Conservation (phyloP, 768 basidiomycete genomes). For the Phaffia tasmanica region DNA sequence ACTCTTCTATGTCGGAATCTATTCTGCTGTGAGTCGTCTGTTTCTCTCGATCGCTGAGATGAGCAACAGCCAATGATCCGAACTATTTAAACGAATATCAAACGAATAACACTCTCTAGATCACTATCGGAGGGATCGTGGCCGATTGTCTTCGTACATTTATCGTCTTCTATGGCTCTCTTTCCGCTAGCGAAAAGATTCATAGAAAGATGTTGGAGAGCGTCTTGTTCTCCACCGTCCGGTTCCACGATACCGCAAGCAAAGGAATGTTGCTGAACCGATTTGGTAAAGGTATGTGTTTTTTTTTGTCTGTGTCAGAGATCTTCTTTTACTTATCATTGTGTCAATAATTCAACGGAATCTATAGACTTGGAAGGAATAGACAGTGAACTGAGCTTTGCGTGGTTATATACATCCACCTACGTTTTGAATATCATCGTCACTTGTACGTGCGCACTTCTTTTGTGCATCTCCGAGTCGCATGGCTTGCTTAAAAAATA, state of each 20-base stretch:
- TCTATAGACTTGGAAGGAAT: too few relatives aligned
- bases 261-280: conserved; percentile 51
- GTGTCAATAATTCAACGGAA: too few relatives aligned
- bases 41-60: not conserved
- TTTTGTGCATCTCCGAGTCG: too few relatives aligned
- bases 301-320: too few relatives aligned
- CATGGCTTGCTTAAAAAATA: too few relatives aligned
- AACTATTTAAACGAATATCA: conserved; percentile 37
- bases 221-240: conserved; percentile 74
- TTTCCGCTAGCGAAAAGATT: conserved; percentile 63
- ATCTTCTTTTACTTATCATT: too few relatives aligned
- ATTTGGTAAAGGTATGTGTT: conserved; percentile 55
- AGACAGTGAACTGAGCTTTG: too few relatives aligned
- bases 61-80: not conserved
- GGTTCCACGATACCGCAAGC: conserved; percentile 86
- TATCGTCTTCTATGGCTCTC: conserved; percentile 69
- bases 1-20: conserved; percentile 57
- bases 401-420: too few relatives aligned
- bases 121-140: conserved; percentile 61
- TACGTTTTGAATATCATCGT: too few relatives aligned
- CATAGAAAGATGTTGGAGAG: conserved; percentile 67
- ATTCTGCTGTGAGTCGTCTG: conserved; percentile 45
- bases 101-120: conserved; percentile 23
- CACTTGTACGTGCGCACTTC: too few relatives aligned
- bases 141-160: conserved; percentile 29